Conservation (phyloP, 495 filamentous ascomycete genomes). For the Hypoxylon subgilvum region DNA sequence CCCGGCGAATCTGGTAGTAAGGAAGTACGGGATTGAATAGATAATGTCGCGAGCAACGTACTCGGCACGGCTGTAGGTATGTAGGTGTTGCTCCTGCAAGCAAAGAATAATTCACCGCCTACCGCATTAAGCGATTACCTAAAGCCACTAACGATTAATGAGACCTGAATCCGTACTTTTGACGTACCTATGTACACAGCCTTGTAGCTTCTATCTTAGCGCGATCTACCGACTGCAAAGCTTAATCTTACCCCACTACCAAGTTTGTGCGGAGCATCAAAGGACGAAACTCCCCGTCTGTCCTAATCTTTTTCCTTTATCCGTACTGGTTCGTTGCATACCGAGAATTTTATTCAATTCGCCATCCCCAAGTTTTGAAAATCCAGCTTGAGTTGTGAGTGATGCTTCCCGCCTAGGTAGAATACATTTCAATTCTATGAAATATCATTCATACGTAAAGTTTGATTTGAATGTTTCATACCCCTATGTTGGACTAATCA, state of each 20-base stretch:
- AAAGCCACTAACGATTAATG: background rate
- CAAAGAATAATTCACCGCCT: slow-evolving; percentile 40
- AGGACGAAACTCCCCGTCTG: no score
- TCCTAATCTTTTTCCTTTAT: slow-evolving; percentile 11
- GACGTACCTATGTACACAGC: slow-evolving; percentile 7
- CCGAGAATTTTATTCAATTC: slow-evolving; percentile 2
- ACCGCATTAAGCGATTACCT: slow-evolving; percentile 16
- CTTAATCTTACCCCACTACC: slow-evolving; percentile 21
- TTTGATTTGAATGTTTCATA: no score
- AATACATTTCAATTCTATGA: no score
- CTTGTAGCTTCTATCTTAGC: slow-evolving; percentile 30
- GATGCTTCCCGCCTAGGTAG: no score
- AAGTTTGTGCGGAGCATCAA: slow-evolving; percentile 9
- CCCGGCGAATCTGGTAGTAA: background rate
- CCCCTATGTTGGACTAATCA: no score
- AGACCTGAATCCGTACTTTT: background rate
- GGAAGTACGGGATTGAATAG: slow-evolving; percentile 2
- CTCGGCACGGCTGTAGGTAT: slow-evolving; percentile 8
- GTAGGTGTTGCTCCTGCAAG: slow-evolving; percentile 4
- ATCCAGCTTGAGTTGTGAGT: no score
- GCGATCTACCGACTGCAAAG: slow-evolving; percentile 30
- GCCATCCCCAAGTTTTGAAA: background rate
- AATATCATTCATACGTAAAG: background rate
- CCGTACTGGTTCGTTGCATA: background rate
- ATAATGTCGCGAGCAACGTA: slow-evolving; percentile 24